Percentiles rank a stretch among this genome's conserved stretches.
Evolutionary conservation across 2,329 filamentous ascomycete species (phyloP).

Genomic region (Colletotrichum karsti): DNA sequence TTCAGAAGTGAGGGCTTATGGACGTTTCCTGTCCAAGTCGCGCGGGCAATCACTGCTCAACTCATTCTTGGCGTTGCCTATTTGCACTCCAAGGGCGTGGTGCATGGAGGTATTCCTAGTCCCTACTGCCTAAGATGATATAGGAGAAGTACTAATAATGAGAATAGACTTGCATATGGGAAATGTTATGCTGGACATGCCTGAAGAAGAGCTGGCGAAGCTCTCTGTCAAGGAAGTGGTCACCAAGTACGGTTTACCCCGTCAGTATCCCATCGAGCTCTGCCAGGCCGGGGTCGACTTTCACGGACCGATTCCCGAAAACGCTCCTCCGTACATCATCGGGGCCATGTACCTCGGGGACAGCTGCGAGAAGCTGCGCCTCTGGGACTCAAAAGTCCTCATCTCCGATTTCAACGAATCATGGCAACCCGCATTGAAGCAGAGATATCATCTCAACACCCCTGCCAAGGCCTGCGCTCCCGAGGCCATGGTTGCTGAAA

Average conservation of each 20-base stretch:
- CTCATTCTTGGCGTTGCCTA: neutral
- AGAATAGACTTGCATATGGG: neutral
- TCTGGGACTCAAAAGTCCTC: neutral
- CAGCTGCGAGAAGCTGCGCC: neutral
- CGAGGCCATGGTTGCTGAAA: neutral
- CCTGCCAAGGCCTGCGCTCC: neutral
- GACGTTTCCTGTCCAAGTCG: neutral
- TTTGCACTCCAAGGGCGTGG: neutral
- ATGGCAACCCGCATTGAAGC: neutral
- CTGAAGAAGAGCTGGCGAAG: neutral
- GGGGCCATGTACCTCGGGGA: neutral
- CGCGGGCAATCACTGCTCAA: neutral
- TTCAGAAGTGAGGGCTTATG: neutral
- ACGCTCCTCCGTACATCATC: neutral
- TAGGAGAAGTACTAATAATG: neutral
- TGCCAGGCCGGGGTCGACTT: neutral
- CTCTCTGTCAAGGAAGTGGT: neutral
- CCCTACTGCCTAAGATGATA: neutral
- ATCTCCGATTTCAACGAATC: neutral
- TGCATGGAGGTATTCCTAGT: neutral
- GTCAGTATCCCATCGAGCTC: rapidly evolving
- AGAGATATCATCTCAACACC: neutral
- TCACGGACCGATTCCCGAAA: neutral
- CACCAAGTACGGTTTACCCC: neutral
- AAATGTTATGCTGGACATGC: rapidly evolving